These are phyloP conservation scores for Aspergillus versicolor DNA, from an alignment of 2,329 filamentous ascomycete genomes.

Conservation along the genomic window DNA sequence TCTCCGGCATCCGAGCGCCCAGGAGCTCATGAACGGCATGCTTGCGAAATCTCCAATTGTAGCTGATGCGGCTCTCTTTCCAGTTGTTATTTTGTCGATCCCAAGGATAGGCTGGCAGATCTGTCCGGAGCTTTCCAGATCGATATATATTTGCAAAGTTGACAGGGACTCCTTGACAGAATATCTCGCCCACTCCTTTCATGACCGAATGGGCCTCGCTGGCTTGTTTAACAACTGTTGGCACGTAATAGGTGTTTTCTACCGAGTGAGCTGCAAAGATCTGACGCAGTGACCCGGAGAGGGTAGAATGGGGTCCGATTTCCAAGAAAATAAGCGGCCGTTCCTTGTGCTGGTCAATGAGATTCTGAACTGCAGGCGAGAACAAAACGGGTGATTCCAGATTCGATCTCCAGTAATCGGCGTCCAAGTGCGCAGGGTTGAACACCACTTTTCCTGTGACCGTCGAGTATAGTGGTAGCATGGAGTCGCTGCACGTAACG, in stretches of 20 bases:
- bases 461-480: conserved; percentile 10
- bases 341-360: conserved; percentile 13
- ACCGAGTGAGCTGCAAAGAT: conserved; percentile 5
- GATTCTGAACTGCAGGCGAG: conserved; percentile 7
- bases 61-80: conserved; percentile 18
- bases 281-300: conserved; percentile 31
- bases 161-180: no score
- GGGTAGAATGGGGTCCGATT: conserved; percentile 37
- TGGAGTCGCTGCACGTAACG: neutral
- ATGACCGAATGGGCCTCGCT: conserved; percentile 5
- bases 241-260: neutral
- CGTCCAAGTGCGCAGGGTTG: neutral
- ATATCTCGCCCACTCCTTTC: no score
- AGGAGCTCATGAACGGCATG: conserved; percentile 29
- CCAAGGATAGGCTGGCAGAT: conserved; percentile 10
- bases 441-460: neutral
- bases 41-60: conserved; percentile 23
- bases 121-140: no score
- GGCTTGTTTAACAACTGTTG: neutral
- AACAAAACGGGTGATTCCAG: conserved; percentile 24
- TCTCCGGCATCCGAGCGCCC: conserved; percentile 25
- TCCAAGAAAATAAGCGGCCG: conserved; percentile 18
- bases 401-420: conserved; percentile 15
- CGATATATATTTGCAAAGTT: no score
- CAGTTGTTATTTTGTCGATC: conserved; percentile 18